These are phyloP conservation scores for Penicillium goetzii DNA, from an alignment of 495 filamentous ascomycete genomes.

Conservation along the genomic window DNA sequence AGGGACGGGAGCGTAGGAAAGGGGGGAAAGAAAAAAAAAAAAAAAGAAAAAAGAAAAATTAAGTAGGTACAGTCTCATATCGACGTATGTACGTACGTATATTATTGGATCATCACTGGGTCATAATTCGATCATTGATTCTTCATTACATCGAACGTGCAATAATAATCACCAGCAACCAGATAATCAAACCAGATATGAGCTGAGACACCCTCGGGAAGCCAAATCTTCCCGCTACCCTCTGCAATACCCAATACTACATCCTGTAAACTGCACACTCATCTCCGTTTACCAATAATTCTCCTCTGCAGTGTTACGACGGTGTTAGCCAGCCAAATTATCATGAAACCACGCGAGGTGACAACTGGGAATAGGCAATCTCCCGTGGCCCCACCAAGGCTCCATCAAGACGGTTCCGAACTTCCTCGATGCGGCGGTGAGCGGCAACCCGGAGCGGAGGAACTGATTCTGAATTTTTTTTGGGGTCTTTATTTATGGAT, in stretches of 20 bases:
- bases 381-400: constrained; percentile 36
- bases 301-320: background rate
- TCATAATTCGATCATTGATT: background rate
- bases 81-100: background rate
- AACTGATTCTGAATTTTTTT: constrained; percentile 7
- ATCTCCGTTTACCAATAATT: constrained; percentile 1
- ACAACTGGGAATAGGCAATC: constrained; percentile 37
- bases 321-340: constrained; percentile 15
- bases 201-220: background rate
- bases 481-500: background rate
- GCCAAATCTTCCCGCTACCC: constrained; percentile 7
- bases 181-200: background rate
- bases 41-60: constrained; percentile 2
- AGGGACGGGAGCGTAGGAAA: constrained; percentile 8
- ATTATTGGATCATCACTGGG: background rate
- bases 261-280: background rate
- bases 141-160: background rate
- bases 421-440: constrained; percentile 37
- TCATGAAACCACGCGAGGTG: constrained; percentile 39
- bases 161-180: background rate
- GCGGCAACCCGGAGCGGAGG: no score
- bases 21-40: constrained; percentile 1
- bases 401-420: constrained; percentile 35
- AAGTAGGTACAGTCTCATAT: no score
- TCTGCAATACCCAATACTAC: background rate